Evolutionary conservation across 1,139 yeast genomes (phyloP).

Genomic region (Diutina ranongensis): DNA sequence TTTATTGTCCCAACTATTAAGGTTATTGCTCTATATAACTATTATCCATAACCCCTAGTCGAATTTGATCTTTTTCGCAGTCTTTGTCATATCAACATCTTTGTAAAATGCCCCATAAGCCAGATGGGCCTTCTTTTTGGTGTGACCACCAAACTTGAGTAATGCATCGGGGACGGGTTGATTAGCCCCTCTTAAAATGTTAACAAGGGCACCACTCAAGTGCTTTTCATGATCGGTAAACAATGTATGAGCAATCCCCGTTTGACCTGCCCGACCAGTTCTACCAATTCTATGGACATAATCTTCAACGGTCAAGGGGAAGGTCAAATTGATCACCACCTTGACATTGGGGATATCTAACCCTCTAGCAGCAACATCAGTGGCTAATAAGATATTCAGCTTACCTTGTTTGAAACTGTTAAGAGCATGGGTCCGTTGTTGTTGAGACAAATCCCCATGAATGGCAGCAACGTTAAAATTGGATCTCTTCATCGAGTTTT

Average conservation of each 20-base stretch:
- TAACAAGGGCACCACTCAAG: slow-evolving; percentile 87
- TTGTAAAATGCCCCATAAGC: slow-evolving; percentile 96
- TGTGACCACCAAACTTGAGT: slow-evolving; percentile 91
- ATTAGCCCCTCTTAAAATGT: slow-evolving; percentile 84
- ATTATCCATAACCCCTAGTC: slow-evolving; percentile 15
- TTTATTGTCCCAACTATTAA: no score
- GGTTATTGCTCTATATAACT: background rate
- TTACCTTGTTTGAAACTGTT: slow-evolving; percentile 77
- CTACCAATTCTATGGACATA: slow-evolving; percentile 97
- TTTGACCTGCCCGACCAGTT: slow-evolving; percentile 96
- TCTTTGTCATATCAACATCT: slow-evolving; percentile 76
- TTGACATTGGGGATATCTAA: slow-evolving; percentile 96
- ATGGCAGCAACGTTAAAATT: slow-evolving; percentile 83
- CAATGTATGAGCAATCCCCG: slow-evolving; percentile 88
- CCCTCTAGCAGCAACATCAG: slow-evolving; percentile 99
- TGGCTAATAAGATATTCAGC: slow-evolving; percentile 71
- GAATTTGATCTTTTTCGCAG: slow-evolving; percentile 87
- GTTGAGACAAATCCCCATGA: slow-evolving; percentile 92
- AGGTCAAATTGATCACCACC: slow-evolving; percentile 88
- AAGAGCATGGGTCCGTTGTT: slow-evolving; percentile 82
- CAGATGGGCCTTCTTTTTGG: slow-evolving; percentile 92
- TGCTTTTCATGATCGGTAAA: slow-evolving; percentile 97
- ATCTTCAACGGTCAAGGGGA: slow-evolving; percentile 96
- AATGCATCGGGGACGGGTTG: slow-evolving; percentile 96
- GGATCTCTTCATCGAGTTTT: slow-evolving; percentile 56